Base-by-base conservation (phyloP, 257 asterid genomes). In the Ophiorrhiza pumila region DNA sequence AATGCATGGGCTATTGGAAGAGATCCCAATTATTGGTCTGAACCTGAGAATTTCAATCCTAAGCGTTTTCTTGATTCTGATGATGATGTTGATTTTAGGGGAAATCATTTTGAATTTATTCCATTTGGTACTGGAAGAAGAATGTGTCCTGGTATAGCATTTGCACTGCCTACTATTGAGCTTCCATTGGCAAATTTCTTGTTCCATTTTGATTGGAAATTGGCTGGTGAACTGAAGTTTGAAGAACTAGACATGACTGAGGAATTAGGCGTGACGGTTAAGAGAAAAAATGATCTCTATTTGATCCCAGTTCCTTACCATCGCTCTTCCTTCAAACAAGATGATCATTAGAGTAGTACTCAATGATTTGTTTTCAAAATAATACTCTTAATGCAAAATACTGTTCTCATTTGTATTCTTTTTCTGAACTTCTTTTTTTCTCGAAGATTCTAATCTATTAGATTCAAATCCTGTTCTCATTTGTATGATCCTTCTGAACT, bases 71-170 rank as follows among this genome's bases (percentile, higher is more conserved):
- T 61, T 22, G 20, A 61, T 35, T 32, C 27, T 15, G 27, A 61
- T 32, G 25, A 32, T 46, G 88, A 80, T 32, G 25, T 61, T 46
- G 88, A 80, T 64, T 84, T 47, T 22, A 32, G 14, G 0, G 78
- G 84, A 20, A 65, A 69, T 23, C 49, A 74, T 41, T 84, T 71
- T 46, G 59, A 74, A 23, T 79, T 22, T 12, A 27, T 84, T 13
- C 87, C 85, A 8, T 81, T 84, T 18, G 81, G 86, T 46, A 58
- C 53, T 25, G 84, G 88, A 5, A 79, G 73, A 49, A 81, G 83
- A 39, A 78, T 75, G 52, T 83, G 85, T 47, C 87, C 85, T 2
- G 85, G 85, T 0, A 65, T 65, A 8, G 25, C 77, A 41, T 81
- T 79, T 25, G 79, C 74, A 13, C 45, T 66, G 35, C 74, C 84